phyloP scores from a whole-genome alignment of 768 basidiomycete genomes.

The Collybia nuda region DNA sequence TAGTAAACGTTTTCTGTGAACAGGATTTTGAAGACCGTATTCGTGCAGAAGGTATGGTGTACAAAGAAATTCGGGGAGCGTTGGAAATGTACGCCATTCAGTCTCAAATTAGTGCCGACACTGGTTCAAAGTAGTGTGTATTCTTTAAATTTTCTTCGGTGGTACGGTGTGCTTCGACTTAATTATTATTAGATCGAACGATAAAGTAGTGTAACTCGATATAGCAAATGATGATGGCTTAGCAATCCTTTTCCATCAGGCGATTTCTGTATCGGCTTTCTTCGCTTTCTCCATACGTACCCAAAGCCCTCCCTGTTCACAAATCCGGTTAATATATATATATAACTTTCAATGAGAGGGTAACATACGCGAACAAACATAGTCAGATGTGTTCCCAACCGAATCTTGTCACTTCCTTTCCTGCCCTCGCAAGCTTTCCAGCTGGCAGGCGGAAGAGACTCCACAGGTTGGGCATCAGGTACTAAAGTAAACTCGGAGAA shows the following conservation, averaged over 20 bases:
- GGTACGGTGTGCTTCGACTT: too few relatives aligned
- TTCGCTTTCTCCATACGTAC: conserved; percentile 28
- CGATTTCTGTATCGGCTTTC: too few relatives aligned
- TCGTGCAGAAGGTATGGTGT: background rate
- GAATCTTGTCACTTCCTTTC: conserved; percentile 46
- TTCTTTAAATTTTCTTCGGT: too few relatives aligned
- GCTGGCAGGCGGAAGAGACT: conserved; percentile 39
- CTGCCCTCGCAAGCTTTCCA: conserved; percentile 39
- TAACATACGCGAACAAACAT: conserved; percentile 32
- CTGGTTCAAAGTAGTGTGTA: too few relatives aligned
- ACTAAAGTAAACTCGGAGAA: conserved; percentile 46
- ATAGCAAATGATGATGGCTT: too few relatives aligned
- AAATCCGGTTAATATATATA: too few relatives aligned
- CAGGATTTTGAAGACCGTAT: conserved; percentile 1
- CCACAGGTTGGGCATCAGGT: conserved; percentile 39
- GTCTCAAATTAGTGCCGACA: background rate
- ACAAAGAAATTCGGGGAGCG: conserved; percentile 1
- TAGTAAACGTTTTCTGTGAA: too few relatives aligned
- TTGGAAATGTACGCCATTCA: conserved; percentile 1
- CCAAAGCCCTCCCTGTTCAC: conserved; percentile 31
- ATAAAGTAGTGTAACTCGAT: too few relatives aligned
- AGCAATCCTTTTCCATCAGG: too few relatives aligned
- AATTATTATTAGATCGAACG: too few relatives aligned
- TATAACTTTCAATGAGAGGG: background rate
- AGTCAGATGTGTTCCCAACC: conserved; percentile 51